phyloP scores from a whole-genome alignment of 345 rosid species.

The Populus nigra region DNA sequence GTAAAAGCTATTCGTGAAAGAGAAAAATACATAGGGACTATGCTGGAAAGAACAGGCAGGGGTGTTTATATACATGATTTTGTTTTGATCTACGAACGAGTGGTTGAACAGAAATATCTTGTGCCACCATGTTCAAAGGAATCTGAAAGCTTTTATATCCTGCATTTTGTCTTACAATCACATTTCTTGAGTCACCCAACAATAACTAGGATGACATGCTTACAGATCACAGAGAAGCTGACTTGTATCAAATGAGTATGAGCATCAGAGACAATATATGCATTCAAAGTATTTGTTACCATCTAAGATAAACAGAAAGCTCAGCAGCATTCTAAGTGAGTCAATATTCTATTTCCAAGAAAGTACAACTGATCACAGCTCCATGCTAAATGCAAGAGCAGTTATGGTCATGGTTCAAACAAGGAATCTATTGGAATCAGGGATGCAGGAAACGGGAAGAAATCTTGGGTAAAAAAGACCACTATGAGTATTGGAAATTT shows the following conservation, averaged over 20 bases:
- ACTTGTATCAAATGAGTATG: neutral
- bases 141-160: neutral
- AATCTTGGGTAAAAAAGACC: neutral
- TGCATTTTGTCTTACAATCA: neutral
- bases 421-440: neutral
- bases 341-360: neutral
- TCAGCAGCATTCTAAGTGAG: neutral
- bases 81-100: neutral
- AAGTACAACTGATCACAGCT: neutral
- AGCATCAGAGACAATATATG: neutral
- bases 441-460: neutral
- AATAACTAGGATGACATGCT: neutral
- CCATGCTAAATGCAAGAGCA: neutral
- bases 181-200: neutral
- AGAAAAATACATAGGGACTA: neutral
- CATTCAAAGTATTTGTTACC: neutral
- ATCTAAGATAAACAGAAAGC: too few species aligned
- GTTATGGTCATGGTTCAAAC: neutral
- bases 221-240: neutral
- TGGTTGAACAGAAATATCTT: neutral
- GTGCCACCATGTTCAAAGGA: neutral
- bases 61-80: neutral
- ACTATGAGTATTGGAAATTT: neutral
- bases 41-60: too few species aligned
- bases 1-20: neutral